Evolutionary conservation across 2,329 filamentous ascomycete species (phyloP).

Genomic region (Microcyclospora pomicola): DNA sequence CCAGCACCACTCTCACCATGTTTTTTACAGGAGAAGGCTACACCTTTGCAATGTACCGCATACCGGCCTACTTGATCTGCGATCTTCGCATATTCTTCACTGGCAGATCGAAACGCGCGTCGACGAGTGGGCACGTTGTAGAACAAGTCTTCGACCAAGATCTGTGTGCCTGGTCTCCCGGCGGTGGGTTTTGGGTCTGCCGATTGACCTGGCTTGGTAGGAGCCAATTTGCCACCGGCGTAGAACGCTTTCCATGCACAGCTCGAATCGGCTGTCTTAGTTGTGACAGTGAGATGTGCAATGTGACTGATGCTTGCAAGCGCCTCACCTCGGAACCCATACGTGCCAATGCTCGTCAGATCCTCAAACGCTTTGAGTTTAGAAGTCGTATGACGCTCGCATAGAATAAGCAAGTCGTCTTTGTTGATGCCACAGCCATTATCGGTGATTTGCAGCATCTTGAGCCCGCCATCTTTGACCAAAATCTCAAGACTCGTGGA

Average conservation of each 20-base stretch:
- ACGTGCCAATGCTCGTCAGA: slow-evolving; percentile 75
- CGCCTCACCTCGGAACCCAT: slow-evolving; percentile 95
- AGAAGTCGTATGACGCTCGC: slow-evolving; percentile 91
- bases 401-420: slow-evolving; percentile 82
- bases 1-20: slow-evolving; percentile 75
- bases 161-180: slow-evolving; percentile 80
- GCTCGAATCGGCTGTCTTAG: slow-evolving; percentile 74
- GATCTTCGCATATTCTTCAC: slow-evolving; percentile 96
- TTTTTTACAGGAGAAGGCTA: slow-evolving; percentile 94
- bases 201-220: slow-evolving; percentile 75
- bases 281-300: slow-evolving; percentile 87
- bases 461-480: slow-evolving; percentile 88
- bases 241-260: slow-evolving; percentile 88
- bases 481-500: slow-evolving; percentile 81
- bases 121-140: slow-evolving; percentile 88
- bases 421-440: slow-evolving; percentile 93
- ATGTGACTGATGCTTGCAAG: slow-evolving; percentile 97
- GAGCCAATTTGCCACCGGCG: slow-evolving; percentile 63
- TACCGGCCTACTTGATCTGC: slow-evolving; percentile 89
- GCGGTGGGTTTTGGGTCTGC: slow-evolving; percentile 78
- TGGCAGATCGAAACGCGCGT: slow-evolving; percentile 75
- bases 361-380: slow-evolving; percentile 93
- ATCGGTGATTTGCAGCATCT: slow-evolving; percentile 90
- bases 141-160: slow-evolving; percentile 89
- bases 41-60: slow-evolving; percentile 78